A percentile compares a stretch with the other conserved stretches of the same genome.
These are phyloP conservation scores for Boletus rufocinnamomeus DNA, from an alignment of 768 basidiomycete species.

Conservation along the genomic window DNA sequence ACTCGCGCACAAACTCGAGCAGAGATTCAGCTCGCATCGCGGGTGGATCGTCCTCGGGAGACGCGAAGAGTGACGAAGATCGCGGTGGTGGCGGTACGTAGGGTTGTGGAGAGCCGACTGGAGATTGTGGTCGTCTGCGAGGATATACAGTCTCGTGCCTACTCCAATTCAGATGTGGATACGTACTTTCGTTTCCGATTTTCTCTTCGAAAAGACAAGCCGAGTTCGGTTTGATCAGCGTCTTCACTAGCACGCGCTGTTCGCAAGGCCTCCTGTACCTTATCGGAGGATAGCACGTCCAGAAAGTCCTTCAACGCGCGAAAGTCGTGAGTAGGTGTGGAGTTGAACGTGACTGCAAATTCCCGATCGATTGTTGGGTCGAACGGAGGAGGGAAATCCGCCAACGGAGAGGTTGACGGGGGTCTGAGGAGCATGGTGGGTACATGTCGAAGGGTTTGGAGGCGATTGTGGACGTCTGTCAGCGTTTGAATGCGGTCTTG, in stretches of 20 bases:
- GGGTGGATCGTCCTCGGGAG: constrained; percentile 36
- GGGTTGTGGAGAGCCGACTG: constrained; percentile 60
- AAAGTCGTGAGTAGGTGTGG: constrained; percentile 42
- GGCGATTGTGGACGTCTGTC: constrained; percentile 45
- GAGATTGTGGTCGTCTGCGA: constrained; percentile 51
- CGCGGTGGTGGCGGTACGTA: constrained; percentile 47
- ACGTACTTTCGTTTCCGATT: constrained; percentile 60
- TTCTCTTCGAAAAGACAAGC: constrained; percentile 46
- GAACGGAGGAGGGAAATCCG: constrained; percentile 30
- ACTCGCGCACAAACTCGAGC: constrained; percentile 55
- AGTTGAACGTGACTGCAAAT: constrained; percentile 30
- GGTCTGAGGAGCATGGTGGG: constrained; percentile 48
- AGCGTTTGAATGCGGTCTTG: constrained; percentile 49
- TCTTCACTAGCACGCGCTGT: constrained; percentile 57
- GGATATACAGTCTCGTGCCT: constrained; percentile 1
- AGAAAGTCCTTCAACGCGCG: constrained; percentile 48
- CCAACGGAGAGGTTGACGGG: constrained; percentile 29
- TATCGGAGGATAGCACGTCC: constrained; percentile 49
- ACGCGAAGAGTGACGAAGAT: constrained; percentile 44
- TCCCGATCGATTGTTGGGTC: constrained; percentile 31
- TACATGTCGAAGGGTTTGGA: constrained; percentile 48
- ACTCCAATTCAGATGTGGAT: not conserved
- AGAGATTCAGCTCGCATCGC: constrained; percentile 50
- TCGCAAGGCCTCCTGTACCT: constrained; percentile 58
- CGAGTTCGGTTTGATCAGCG: constrained; percentile 52